Evolutionary conservation across 768 basidiomycete genomes (phyloP).

Genomic region (Hygrocybe coccinea): DNA sequence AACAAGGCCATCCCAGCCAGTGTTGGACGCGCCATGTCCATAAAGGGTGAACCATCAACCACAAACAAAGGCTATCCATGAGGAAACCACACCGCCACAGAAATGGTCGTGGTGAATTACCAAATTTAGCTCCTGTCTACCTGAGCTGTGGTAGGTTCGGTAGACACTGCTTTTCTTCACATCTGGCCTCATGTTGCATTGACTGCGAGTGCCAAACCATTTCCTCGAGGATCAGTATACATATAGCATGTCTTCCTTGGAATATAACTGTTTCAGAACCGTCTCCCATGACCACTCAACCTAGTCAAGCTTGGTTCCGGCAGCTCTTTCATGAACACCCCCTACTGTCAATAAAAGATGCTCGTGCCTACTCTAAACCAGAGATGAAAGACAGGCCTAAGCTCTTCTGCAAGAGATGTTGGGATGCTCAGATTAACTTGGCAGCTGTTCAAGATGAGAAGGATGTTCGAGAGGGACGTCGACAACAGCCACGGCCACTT

Average conservation of each 20-base stretch:
- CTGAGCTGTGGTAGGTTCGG: no score
- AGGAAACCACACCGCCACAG: neutral
- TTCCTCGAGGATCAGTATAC: no score
- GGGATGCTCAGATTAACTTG: neutral
- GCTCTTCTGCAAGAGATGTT: slow-evolving; percentile 9
- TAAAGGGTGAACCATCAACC: neutral
- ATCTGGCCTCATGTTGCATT: no score
- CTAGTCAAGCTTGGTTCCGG: slow-evolving; percentile 4
- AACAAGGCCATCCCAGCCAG: no score
- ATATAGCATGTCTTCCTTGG: no score
- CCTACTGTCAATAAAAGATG: neutral
- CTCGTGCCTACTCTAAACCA: neutral
- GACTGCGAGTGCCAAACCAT: no score
- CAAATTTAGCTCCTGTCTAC: neutral
- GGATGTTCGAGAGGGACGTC: neutral
- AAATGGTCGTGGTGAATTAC: neutral
- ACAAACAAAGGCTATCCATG: neutral
- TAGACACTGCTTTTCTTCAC: no score
- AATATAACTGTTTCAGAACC: no score
- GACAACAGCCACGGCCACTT: neutral
- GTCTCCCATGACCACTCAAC: neutral
- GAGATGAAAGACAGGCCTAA: slow-evolving; percentile 5
- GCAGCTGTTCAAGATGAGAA: slow-evolving; percentile 1
- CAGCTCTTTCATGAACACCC: slow-evolving; percentile 5
- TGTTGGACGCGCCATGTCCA: slow-evolving; percentile 1